These are phyloP conservation scores for Fraxinus cuspidata DNA, from an alignment of 257 asterid species.

Conservation along the genomic window DNA sequence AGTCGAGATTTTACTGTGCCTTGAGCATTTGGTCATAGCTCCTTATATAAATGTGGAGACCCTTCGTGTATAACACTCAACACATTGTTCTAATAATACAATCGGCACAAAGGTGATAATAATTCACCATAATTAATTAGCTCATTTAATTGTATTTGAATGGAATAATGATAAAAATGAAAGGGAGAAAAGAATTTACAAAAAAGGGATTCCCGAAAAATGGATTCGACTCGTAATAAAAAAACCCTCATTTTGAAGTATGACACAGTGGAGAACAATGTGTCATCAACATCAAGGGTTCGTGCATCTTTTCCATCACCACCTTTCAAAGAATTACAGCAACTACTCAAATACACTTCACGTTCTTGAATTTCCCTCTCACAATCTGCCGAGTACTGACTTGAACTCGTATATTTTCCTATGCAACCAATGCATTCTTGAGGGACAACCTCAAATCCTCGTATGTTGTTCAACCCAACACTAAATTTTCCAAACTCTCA, in stretches of 20 bases:
- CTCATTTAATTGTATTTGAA: too few relatives aligned
- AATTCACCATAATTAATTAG: too few relatives aligned
- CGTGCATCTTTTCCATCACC: conserved; percentile 51
- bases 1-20: too few relatives aligned
- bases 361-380: conserved; percentile 41
- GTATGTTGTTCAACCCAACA: conserved; percentile 50
- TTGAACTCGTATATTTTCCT: conserved; percentile 49
- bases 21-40: too few relatives aligned
- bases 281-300: conserved; percentile 56
- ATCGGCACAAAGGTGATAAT: too few relatives aligned
- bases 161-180: too few relatives aligned
- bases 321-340: conserved; percentile 34
- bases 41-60: too few relatives aligned
- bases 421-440: conserved; percentile 38
- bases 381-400: conserved; percentile 42
- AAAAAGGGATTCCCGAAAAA: too few relatives aligned
- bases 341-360: conserved; percentile 33
- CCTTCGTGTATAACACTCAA: too few relatives aligned
- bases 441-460: conserved; percentile 46
- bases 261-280: conserved; percentile 44
- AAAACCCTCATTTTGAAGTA: conserved; percentile 31
- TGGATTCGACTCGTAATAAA: too few relatives aligned
- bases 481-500: conserved; percentile 55
- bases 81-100: too few relatives aligned
- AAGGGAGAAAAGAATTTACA: too few relatives aligned